phyloP scores from a whole-genome alignment of 164 flowering plant species.

The Sextonia rubra region DNA sequence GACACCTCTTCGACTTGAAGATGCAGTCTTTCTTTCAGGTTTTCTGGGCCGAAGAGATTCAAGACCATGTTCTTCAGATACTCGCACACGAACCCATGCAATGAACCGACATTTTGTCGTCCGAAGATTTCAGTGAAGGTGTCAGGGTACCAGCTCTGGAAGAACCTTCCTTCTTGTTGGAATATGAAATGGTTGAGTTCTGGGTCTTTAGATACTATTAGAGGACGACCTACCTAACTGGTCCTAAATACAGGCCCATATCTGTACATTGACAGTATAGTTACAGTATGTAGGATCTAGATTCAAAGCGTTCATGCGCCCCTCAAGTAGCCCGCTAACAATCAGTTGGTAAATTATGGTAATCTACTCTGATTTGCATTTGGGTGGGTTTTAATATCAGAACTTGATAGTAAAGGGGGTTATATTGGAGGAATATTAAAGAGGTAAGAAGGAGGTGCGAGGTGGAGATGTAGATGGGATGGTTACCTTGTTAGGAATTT shows the following conservation, averaged over 20 bases:
- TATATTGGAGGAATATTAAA: too few relatives aligned
- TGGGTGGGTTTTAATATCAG: too few relatives aligned
- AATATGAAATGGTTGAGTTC: slow-evolving; percentile 32
- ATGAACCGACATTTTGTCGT: slow-evolving; percentile 25
- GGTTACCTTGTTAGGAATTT: too few relatives aligned
- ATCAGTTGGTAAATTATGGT: too few relatives aligned
- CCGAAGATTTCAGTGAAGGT: slow-evolving; percentile 31
- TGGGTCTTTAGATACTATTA: slow-evolving; percentile 34
- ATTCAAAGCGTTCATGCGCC: too few relatives aligned
- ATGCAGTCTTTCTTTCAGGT: slow-evolving; percentile 30
- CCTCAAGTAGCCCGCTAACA: too few relatives aligned
- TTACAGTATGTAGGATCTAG: too few relatives aligned
- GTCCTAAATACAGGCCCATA: slow-evolving; percentile 35
- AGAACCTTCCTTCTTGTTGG: slow-evolving; percentile 36
- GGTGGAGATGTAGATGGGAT: too few relatives aligned
- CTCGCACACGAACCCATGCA: slow-evolving; percentile 35
- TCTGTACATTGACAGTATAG: slow-evolving; percentile 1
- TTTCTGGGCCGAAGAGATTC: slow-evolving; percentile 35
- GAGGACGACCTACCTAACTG: slow-evolving; percentile 27
- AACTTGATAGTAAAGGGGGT: too few relatives aligned
- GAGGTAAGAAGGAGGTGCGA: too few relatives aligned
- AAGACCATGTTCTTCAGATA: slow-evolving; percentile 36
- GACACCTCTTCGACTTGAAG: slow-evolving; percentile 25
- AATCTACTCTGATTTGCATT: too few relatives aligned
- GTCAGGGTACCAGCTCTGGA: slow-evolving; percentile 38